Evolutionary conservation across 2,329 filamentous ascomycete genomes (phyloP), one percentile per base, ranked within the genome.

Genomic region (Dryadomyces quercivorus): DNA sequence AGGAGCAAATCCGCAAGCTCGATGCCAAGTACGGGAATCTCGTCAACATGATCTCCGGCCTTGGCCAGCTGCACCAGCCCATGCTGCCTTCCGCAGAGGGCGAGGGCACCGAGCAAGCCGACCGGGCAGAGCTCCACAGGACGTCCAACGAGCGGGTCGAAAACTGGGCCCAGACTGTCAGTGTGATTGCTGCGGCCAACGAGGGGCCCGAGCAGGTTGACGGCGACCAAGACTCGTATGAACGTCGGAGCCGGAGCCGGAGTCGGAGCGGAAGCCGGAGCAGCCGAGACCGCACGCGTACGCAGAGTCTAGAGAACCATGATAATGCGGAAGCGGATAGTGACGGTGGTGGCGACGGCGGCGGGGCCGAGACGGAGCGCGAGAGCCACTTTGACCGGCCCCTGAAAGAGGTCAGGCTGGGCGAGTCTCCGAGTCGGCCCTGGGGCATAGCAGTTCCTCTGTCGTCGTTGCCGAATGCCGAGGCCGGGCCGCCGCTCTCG

Each of bases 21-120:
- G 92, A 97, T 67, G 88, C 88, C 59, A 97, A 96, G 68, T 97
- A 96, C 66, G 90, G 89, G 60, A 92, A 85, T 66, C 74, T 96
- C 46, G 89, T 88, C 61, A 94, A 82, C 70, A 96, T 97, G 92
- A 94, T 97, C 58, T 85, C 93, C 66, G 89, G 89, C 9, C 74
- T 97, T 43, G 88, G 90, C 50, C 80, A 85, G 59, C 88, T 94
- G 62, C 92, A 97, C 65, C 86, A 93, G 65, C 84, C 88, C 6
- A 89, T 93, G 81, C 73, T 96, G 31, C 87, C 87, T 1, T 74
- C 78, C 43, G 71, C 74, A 5, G 74, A 76, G 50, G 76, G 78
- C 59, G 72, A 76, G 5, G 58, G 71, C 62, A 57, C 68, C 66
- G 51, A 73, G 53, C 42, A 44, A 9, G 42, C 42, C 4, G 42